phyloP scores from a whole-genome alignment of 164 flowering plant species.

The Stephania yunnanensis region DNA sequence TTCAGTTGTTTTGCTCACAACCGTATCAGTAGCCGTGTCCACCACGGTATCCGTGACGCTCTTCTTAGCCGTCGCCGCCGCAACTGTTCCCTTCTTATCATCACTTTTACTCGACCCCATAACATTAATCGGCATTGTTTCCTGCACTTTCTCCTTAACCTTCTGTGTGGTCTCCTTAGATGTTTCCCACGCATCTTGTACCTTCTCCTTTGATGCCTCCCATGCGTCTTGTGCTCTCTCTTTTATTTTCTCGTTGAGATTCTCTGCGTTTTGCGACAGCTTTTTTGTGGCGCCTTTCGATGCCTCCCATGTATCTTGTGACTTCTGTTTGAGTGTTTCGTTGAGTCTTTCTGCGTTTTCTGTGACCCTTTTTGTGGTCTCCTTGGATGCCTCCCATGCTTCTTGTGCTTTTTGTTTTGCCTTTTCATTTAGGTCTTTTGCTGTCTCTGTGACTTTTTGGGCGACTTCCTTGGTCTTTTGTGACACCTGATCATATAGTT shows the following conservation, averaged over 20 bases:
- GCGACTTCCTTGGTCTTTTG: constrained; percentile 13
- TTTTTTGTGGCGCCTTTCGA: background rate
- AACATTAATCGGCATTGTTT: background rate
- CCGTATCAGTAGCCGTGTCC: constrained; percentile 25
- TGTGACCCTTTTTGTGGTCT: constrained; percentile 1
- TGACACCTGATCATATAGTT: constrained; percentile 3
- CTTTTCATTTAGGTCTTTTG: constrained; percentile 30
- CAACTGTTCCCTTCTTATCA: background rate
- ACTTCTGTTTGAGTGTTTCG: background rate
- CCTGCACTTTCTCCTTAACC: constrained; percentile 35
- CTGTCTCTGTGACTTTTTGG: constrained; percentile 12
- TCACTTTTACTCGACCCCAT: too few species aligned
- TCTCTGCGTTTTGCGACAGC: background rate
- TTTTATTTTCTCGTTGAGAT: background rate
- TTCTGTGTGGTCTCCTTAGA: constrained; percentile 31
- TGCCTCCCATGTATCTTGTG: background rate
- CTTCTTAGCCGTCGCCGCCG: background rate
- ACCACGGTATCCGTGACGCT: constrained; percentile 19
- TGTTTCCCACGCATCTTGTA: background rate
- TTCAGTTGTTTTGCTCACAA: background rate
- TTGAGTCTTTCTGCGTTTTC: background rate
- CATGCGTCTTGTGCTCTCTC: background rate
- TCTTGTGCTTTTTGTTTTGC: constrained; percentile 45
- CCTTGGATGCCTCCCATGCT: constrained; percentile 50
- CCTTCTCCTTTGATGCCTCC: background rate